A percentile compares a stretch with the other conserved stretches of the same genome.
Evolutionary conservation across 2,329 filamentous ascomycete species (phyloP).

Genomic region (Clonostachys rhizophaga): DNA sequence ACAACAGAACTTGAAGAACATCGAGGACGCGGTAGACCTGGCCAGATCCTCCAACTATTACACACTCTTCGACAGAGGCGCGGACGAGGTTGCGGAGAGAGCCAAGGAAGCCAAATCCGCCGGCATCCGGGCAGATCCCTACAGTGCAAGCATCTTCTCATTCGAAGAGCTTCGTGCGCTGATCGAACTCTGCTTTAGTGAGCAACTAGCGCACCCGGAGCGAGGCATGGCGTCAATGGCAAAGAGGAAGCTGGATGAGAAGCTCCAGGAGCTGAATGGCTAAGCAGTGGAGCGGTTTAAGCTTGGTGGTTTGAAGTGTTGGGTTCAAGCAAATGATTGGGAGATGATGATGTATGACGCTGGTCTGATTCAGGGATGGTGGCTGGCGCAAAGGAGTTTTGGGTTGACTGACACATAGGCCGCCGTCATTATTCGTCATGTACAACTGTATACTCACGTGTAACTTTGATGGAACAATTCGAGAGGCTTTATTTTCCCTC

Average conservation of each 20-base stretch:
- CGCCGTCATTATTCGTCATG: too few species aligned
- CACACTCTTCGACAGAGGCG: constrained; percentile 59
- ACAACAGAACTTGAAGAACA: constrained; percentile 94
- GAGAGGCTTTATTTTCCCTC: too few species aligned
- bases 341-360: not conserved
- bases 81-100: constrained; percentile 59
- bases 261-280: constrained; percentile 61
- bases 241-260: constrained; percentile 65
- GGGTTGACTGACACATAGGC: not conserved
- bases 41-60: constrained; percentile 63
- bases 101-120: constrained; percentile 44
- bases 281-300: constrained; percentile 45
- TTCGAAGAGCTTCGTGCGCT: constrained; percentile 65
- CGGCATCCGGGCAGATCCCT: constrained; percentile 19
- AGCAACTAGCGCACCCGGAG: constrained; percentile 61
- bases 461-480: too few species aligned
- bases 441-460: too few species aligned
- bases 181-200: constrained; percentile 64
- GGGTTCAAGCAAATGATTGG: not conserved
- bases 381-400: not conserved
- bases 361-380: not conserved
- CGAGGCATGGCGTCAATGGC: constrained; percentile 64
- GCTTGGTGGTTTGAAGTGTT: not conserved
- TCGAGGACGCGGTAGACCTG: constrained; percentile 68
- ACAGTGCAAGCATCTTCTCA: constrained; percentile 42